A percentile compares a stretch with the other conserved stretches of the same genome.
Conservation (phyloP, 2,329 filamentous ascomycete genomes). For the Neocatenulostroma microsporum region DNA sequence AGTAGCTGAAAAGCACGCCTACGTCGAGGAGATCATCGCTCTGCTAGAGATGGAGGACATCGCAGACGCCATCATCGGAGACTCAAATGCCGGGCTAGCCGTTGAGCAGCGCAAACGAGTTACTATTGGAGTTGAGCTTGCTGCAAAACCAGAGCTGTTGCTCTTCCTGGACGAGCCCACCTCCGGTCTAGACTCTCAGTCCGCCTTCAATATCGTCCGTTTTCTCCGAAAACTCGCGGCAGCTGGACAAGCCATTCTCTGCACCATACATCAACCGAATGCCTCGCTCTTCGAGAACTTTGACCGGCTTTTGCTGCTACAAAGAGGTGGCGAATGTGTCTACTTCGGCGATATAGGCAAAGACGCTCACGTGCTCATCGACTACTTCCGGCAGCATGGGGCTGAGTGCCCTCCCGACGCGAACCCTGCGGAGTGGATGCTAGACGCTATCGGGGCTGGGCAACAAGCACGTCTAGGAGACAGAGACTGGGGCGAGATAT, state of each 20-base stretch:
- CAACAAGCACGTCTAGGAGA: constrained; percentile 63
- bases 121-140: constrained; percentile 55
- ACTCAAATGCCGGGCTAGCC: constrained; percentile 51
- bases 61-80: constrained; percentile 58
- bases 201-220: constrained; percentile 67
- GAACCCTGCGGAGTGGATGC: constrained; percentile 68
- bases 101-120: constrained; percentile 63
- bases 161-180: constrained; percentile 76
- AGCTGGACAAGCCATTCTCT: constrained; percentile 81
- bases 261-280: constrained; percentile 87
- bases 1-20: constrained; percentile 54
- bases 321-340: constrained; percentile 70
- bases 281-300: constrained; percentile 83
- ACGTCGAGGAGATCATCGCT: constrained; percentile 59
- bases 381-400: constrained; percentile 37
- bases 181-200: constrained; percentile 63
- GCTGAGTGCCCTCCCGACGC: constrained; percentile 48
- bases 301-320: constrained; percentile 69
- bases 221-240: constrained; percentile 68
- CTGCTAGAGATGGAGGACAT: constrained; percentile 59
- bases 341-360: constrained; percentile 80
- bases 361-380: constrained; percentile 63
- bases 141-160: constrained; percentile 61
- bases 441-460: constrained; percentile 73
- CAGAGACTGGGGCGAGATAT: constrained; percentile 73